Evolutionary conservation across 306 rosid species (phyloP), one percentile per base, ranked within the genome.

Genomic region (Castanea mollissima): DNA sequence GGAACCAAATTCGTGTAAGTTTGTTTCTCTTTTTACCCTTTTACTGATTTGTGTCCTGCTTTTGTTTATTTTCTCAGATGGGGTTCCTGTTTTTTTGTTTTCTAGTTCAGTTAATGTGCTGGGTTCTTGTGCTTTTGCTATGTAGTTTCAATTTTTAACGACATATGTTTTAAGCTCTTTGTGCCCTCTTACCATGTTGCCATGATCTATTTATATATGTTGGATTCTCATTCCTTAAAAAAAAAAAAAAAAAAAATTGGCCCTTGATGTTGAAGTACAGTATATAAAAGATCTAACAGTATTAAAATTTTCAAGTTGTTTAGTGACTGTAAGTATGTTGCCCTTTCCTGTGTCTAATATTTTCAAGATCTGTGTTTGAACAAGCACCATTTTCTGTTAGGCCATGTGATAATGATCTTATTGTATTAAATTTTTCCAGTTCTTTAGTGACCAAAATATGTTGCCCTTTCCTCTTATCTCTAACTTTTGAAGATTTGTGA

Each of bases 1-100:
- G 84, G 86, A 21, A 87, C 91, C 74, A 90, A 83, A 79, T 89
- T 86, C 46, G 78, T 79, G 98, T 93, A 79, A 56, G 80, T 80
- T 41, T 21, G 25, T 44, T 55, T 51, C 29, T 11, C 14, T 13
- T 10, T 13, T 13, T 13, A 5, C 52, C 38, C 35, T 8, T 64
- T 21, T 11, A 9, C 73, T 55, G 59, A 19, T 60, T 18, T 69
- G 13, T 7, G 0, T 23, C 19, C 32, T 31, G 1, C 3, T 11
- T 4, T 65, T 55, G 11, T 54, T 25, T 57, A 16, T 51, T 60
- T 55, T 55, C 70, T 54, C 60, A 4, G 51, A 13, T 75, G 74
- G 74, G 59, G 54, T 46, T 31, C 49, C 55, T 74, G 51, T 70
- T 62, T 46, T 49, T 76, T 80, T 64, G 27, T 68, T 68, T 8